Evolutionary conservation across 129 eudicot species (phyloP), one percentile per base, ranked within the genome.

Genomic region (Pittosporum tobira): DNA sequence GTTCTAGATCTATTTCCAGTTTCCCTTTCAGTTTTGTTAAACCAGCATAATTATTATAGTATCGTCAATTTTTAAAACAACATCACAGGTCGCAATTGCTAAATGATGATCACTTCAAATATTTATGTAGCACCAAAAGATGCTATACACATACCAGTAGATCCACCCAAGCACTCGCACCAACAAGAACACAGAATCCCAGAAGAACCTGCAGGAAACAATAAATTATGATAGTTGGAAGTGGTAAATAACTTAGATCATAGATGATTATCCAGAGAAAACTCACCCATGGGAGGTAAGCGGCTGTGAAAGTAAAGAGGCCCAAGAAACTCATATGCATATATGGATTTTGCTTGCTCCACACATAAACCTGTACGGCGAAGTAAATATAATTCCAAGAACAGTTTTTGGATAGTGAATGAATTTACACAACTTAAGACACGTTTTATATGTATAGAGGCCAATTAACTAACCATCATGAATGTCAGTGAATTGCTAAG

Each of bases 251-350:
- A 7, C 58, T n/a, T n/a, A 66, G 21, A 66, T 55, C 42, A 34
- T 31, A 6, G 21, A 54, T 14, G 22, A 51, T 30, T 24, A 7
- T 51, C 25, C 42, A 53, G 15, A 31, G 46, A 67, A 37, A 36
- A 78, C 96, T 78, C 50, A 91, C 98, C 98, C 96, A 91, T 67
- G 98, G 98, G 65, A 91, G 78, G 71, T 91, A 91, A 52, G 95
- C 98, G n/a, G 98, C 98, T 12, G 98, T 91, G 65, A 91, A 91
- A 34, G 95, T 86, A 66, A 91, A 91, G 48, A 91, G 90, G 52
- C 98, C 98, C 87, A 91, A 68, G 78, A 91, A 91, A 72, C 98
- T 90, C 98, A 90, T 90, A 64, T 83, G 98, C 69, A 90, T 90
- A 63, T 24, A 86, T 5, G 98, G 98, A 75, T 90, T 90, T 80